A percentile compares a stretch with the other conserved stretches of the same genome.
Conservation (phyloP, 768 basidiomycete species). For the Xanthoconium stramineum region DNA sequence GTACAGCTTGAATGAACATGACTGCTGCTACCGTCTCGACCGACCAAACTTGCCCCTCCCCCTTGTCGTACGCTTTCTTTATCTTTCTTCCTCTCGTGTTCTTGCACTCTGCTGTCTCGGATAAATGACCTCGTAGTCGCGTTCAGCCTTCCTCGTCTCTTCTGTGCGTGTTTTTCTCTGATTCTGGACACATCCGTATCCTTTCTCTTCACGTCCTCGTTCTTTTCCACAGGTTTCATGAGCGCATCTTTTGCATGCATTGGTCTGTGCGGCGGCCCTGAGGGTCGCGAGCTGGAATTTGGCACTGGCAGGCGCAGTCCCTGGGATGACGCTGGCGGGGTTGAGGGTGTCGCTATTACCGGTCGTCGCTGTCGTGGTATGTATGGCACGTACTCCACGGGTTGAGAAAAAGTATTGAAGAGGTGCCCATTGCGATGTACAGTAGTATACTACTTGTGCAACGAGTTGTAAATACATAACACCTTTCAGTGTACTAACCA, state of each 20-base stretch:
- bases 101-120: conserved; percentile 68
- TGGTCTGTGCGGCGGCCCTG: conserved; percentile 65
- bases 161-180: conserved; percentile 74
- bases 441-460: too few species aligned
- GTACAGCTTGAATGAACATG: not conserved
- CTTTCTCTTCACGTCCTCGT: conserved; percentile 23
- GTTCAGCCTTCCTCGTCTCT: conserved; percentile 71
- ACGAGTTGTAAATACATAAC: too few species aligned
- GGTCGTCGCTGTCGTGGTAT: conserved; percentile 67
- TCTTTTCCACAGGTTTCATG: not conserved
- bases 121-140: conserved; percentile 90
- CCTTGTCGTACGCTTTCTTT: conserved; percentile 46
- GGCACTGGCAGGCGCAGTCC: conserved; percentile 34
- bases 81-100: conserved; percentile 76
- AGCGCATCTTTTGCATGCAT: not conserved
- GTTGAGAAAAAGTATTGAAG: too few species aligned
- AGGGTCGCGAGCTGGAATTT: conserved; percentile 69
- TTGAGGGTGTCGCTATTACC: conserved; percentile 27
- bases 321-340: not conserved
- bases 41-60: conserved; percentile 20
- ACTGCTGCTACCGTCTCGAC: conserved; percentile 20
- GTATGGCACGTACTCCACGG: conserved; percentile 66
- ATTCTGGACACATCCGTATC: conserved; percentile 62
- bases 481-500: too few species aligned
- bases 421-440: too few species aligned